Evolutionary conservation across 768 basidiomycete genomes (phyloP).

Genomic region (Termitomyces sp.): DNA sequence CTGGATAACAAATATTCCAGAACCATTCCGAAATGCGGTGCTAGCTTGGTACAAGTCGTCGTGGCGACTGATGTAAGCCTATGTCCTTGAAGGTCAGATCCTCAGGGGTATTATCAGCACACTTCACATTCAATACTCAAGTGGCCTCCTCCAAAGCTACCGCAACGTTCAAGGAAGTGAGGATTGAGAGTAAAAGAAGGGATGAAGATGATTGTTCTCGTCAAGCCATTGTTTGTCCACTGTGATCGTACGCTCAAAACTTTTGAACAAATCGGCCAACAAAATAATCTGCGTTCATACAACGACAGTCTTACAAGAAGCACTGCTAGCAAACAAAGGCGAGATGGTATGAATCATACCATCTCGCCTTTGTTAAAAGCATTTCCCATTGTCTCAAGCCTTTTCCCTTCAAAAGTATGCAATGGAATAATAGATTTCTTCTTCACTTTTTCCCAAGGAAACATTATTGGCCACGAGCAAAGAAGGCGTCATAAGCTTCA

Average conservation of each 20-base stretch:
- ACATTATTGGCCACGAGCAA: too few relatives aligned
- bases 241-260: neutral
- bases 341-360: too few relatives aligned
- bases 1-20: neutral
- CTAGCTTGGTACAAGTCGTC: neutral
- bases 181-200: neutral
- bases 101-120: neutral
- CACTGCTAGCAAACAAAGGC: too few relatives aligned
- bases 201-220: conserved; percentile 1
- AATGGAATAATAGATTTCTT: too few relatives aligned
- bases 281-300: neutral
- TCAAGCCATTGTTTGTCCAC: conserved; percentile 1
- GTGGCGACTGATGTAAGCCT: conserved; percentile 4
- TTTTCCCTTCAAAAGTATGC: too few relatives aligned
- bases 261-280: neutral
- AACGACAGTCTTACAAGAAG: neutral
- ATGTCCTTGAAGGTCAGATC: neutral
- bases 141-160: neutral
- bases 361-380: too few relatives aligned
- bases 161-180: neutral
- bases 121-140: conserved; percentile 5
- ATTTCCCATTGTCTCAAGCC: too few relatives aligned
- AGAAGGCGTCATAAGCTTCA: neutral
- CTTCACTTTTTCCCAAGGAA: too few relatives aligned
- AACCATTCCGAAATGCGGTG: neutral